Base-by-base conservation (phyloP, 352 stramenopile genomes). In the Discostella stelligera region DNA sequence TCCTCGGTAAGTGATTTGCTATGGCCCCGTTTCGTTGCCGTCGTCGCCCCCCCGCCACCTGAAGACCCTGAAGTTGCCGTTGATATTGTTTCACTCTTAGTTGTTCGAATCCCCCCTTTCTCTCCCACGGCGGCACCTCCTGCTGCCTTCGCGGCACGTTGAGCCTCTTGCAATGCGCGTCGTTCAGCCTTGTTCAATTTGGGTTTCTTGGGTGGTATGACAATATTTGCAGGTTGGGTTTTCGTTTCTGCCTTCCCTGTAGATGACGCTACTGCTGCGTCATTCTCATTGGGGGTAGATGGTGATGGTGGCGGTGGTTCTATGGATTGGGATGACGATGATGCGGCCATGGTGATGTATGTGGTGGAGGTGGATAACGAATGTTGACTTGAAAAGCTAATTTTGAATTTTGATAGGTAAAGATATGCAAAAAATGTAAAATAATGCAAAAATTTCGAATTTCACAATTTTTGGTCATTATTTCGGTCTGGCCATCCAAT, bases 111-210 rank as follows among this genome's bases (percentile, higher is more conserved):
- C 56, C 71, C 18, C 25, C 20, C 55, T 46, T 20, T 41, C 48
- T 49, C 11, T 32, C 39, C 50, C 13, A 8, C 37, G 11, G 37
- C 37, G 37, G 37, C 37, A 14, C 37, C 37, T 0, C 58, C 76
- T 21, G 80, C 83, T 27, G 93, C 89, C 71, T 96, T 97, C 54
- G 90, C 86, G 25, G 92, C 89, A 65, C 95, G 86, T 80, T 96
- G 95, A 58, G 93, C 87, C 75, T 98, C 95, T 75, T 98, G 96
- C 49, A 97, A 80, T 0, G 91, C 95, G 7, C 95, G 90, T 55
- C 96, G 92, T 82, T 98, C 94, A 21, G 94, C 93, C 76, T 98
- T 98, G 66, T 74, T 94, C 27, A 97, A 76, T 82, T 98, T 97
- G 13, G 89, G 90, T 53, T 91, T 91, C 55, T 91, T 91, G 4